Conservation (phyloP, 345 rosid genomes). For the Dipteronia dyeriana region DNA sequence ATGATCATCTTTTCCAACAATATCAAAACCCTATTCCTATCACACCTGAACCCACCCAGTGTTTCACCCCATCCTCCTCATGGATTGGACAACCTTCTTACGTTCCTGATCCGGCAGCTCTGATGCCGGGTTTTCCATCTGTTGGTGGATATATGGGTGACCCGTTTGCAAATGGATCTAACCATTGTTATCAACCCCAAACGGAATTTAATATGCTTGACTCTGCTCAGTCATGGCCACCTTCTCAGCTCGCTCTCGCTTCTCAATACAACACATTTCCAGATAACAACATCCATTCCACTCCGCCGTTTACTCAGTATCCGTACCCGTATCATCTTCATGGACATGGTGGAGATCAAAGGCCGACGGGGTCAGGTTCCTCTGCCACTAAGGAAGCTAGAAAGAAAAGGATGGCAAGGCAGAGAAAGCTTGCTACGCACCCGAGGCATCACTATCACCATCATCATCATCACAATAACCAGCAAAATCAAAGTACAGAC, state of each 20-base stretch:
- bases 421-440: conserved; percentile 67
- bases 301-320: conserved; percentile 49
- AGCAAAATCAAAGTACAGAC: conserved; percentile 41
- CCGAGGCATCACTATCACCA: conserved; percentile 26
- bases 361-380: conserved; percentile 56
- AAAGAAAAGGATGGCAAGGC: conserved; percentile 99
- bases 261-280: conserved; percentile 34
- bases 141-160: conserved; percentile 44
- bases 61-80: conserved; percentile 40
- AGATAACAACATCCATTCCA: conserved; percentile 32
- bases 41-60: conserved; percentile 41
- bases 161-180: conserved; percentile 36
- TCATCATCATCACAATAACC: conserved; percentile 28
- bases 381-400: conserved; percentile 93
- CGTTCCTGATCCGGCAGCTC: conserved; percentile 31
- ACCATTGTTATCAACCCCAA: conserved; percentile 33
- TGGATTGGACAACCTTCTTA: conserved; percentile 50
- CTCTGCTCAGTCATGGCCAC: conserved; percentile 47
- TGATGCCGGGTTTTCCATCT: conserved; percentile 38
- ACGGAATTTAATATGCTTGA: conserved; percentile 47
- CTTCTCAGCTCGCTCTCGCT: conserved; percentile 46
- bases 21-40: conserved; percentile 37
- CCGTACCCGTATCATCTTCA: conserved; percentile 45
- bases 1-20: conserved; percentile 30
- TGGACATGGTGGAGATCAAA: conserved; percentile 49